phyloP scores from a whole-genome alignment of 2,329 filamentous ascomycete genomes.

The Boeremia lycopersici region DNA sequence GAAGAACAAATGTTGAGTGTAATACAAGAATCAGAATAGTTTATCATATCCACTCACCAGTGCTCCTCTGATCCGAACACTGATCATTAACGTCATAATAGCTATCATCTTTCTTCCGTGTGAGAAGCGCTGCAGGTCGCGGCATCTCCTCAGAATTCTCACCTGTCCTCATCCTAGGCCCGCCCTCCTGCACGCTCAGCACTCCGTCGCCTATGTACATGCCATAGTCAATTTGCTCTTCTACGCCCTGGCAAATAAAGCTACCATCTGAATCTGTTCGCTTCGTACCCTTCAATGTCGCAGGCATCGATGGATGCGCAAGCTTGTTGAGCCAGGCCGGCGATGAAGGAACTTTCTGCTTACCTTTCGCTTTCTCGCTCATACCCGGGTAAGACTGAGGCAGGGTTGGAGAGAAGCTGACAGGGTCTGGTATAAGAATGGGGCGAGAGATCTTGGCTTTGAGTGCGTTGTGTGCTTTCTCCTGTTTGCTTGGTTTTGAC shows the following conservation, averaged over 20 bases:
- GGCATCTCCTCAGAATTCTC: no score
- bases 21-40: no score
- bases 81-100: not conserved
- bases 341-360: not conserved
- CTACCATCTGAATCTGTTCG: slow-evolving; percentile 25
- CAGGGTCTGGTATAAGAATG: slow-evolving; percentile 12
- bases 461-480: slow-evolving; percentile 7
- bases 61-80: not conserved
- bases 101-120: not conserved
- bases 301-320: slow-evolving; percentile 5
- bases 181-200: no score
- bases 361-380: slow-evolving; percentile 1
- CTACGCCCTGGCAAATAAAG: slow-evolving; percentile 30
- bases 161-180: no score
- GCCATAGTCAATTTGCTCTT: not conserved
- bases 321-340: slow-evolving; percentile 19
- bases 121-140: not conserved
- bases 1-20: not conserved
- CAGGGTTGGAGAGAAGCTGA: not conserved
- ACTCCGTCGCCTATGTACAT: not conserved
- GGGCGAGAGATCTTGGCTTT: slow-evolving; percentile 35
- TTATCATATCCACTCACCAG: slow-evolving; percentile 3
- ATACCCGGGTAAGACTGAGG: not conserved
- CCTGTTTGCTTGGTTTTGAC: slow-evolving; percentile 1
- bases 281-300: slow-evolving; percentile 9